phyloP scores from a whole-genome alignment of 768 basidiomycete genomes.

The Mycena alexandri region DNA sequence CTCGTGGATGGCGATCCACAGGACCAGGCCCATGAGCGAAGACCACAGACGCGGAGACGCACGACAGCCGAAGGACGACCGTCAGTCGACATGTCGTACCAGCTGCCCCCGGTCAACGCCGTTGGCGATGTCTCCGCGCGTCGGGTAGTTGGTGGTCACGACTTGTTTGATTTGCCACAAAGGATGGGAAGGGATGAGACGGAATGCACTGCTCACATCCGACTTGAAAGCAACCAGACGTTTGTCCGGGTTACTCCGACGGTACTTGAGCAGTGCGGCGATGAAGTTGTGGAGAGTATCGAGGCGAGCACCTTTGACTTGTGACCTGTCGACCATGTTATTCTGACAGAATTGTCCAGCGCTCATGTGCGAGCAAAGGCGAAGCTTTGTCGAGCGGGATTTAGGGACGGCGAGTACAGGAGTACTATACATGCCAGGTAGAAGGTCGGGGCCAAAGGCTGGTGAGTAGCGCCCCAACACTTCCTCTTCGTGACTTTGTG shows the following conservation, averaged over 20 bases:
- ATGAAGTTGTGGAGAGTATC: neutral
- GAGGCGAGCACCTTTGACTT: neutral
- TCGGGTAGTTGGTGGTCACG: conserved; percentile 6
- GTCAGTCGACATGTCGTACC: neutral
- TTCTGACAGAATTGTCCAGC: neutral
- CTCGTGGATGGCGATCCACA: conserved; percentile 32
- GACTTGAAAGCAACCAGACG: neutral
- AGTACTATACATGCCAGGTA: neutral
- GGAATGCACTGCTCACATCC: neutral
- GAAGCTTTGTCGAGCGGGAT: neutral
- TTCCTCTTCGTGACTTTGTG: neutral
- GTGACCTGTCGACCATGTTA: neutral
- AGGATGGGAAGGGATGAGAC: neutral
- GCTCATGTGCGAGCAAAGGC: neutral
- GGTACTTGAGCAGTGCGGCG: neutral
- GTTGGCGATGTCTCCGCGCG: neutral
- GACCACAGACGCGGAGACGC: conserved; percentile 23
- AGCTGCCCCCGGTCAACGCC: neutral
- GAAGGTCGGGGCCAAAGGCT: neutral
- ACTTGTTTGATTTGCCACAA: conserved; percentile 12
- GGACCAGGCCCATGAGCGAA: conserved; percentile 34
- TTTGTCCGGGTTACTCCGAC: neutral
- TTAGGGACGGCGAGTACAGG: neutral
- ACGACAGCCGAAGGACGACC: neutral
- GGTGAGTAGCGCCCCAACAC: neutral